Evolutionary conservation across 108 stramenopile genomes (phyloP).

Genomic region (Hondaea fermentalgiana): DNA sequence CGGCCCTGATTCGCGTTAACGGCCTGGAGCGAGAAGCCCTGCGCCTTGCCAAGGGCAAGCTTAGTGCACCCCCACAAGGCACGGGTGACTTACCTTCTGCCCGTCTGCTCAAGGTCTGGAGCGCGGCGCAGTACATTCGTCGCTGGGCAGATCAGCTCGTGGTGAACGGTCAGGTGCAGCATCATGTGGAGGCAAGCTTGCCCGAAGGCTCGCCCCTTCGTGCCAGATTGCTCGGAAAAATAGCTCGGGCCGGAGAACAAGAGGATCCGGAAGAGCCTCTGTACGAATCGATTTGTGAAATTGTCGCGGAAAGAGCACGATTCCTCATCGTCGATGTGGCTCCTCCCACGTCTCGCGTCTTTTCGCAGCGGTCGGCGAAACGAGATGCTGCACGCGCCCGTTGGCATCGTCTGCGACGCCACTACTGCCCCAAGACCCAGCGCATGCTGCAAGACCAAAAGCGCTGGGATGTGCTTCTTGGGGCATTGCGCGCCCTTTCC

Average conservation of each 20-base stretch:
- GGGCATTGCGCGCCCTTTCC: background rate
- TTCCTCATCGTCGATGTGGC: background rate
- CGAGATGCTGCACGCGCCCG: background rate
- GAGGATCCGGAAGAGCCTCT: background rate
- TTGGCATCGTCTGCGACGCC: background rate
- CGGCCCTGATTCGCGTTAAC: background rate
- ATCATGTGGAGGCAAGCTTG: background rate
- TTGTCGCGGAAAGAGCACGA: background rate
- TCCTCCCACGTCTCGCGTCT: background rate
- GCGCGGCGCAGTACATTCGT: background rate
- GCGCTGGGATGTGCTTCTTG: background rate
- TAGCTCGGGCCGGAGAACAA: background rate
- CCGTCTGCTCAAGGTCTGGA: background rate
- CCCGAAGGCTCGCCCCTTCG: background rate
- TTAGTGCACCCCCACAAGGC: background rate
- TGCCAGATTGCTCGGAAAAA: background rate
- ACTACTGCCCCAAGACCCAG: background rate
- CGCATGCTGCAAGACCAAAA: conserved; percentile 6
- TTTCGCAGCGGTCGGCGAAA: background rate
- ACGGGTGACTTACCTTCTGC: background rate
- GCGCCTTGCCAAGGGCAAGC: background rate
- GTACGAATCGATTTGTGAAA: background rate
- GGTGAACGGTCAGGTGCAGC: conserved; percentile 4
- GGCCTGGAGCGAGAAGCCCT: background rate
- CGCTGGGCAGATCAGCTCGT: conserved; percentile 3